Percentiles rank a stretch among this genome's conserved stretches.
Conservation (phyloP, 768 basidiomycete genomes). For the Boletus sensibilis region DNA sequence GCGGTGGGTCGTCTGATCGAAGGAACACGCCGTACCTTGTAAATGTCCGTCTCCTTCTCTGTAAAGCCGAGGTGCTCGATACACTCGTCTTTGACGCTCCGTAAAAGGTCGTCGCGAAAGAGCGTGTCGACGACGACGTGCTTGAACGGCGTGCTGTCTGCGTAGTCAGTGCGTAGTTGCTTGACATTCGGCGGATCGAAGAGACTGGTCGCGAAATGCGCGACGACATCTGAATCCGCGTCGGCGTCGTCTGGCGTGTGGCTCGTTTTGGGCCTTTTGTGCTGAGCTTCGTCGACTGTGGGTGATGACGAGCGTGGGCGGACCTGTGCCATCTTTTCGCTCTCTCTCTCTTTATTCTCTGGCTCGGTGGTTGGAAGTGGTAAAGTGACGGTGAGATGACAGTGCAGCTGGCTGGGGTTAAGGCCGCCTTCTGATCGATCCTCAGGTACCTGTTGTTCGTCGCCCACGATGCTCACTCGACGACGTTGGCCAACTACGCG, state of each 20-base stretch:
- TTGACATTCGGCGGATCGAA: constrained; percentile 59
- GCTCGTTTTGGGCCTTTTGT: constrained; percentile 39
- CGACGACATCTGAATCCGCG: constrained; percentile 9
- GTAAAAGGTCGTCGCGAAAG: constrained; percentile 80
- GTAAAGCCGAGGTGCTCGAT: constrained; percentile 75
- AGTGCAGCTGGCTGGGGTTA: neutral
- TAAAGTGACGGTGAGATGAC: neutral
- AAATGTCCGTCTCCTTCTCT: constrained; percentile 98
- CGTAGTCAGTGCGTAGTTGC: constrained; percentile 55
- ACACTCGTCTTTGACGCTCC: constrained; percentile 82
- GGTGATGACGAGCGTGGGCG: constrained; percentile 49
- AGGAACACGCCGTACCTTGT: constrained; percentile 63
- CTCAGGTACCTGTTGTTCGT: neutral
- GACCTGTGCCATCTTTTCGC: constrained; percentile 42
- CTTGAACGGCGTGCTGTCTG: constrained; percentile 68
- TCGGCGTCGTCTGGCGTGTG: constrained; percentile 27
- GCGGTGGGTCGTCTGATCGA: neutral
- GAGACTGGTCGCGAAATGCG: constrained; percentile 40
- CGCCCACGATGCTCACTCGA: neutral
- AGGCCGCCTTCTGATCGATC: neutral
- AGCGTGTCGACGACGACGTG: constrained; percentile 78
- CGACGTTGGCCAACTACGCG: neutral
- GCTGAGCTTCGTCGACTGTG: constrained; percentile 21
- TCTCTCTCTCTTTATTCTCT: neutral
- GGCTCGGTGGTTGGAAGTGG: neutral